These are phyloP conservation scores for Lactarius hengduanensis DNA, from an alignment of 768 basidiomycete species.

Conservation along the genomic window DNA sequence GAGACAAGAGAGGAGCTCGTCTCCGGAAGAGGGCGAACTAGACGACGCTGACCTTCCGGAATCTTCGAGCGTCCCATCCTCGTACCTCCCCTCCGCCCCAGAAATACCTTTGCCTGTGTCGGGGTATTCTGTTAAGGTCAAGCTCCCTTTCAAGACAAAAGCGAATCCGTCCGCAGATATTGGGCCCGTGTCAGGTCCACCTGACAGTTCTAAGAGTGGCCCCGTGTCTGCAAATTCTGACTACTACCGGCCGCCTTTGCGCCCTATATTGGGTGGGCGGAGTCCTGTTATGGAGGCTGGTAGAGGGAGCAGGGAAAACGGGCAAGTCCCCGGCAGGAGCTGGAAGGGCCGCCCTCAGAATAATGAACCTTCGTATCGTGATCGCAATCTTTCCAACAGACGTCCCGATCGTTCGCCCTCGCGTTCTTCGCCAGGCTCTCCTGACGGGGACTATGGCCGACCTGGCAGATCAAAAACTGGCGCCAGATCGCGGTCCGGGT, in stretches of 20 bases:
- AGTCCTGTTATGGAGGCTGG: not conserved
- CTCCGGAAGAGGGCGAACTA: slow-evolving; percentile 79
- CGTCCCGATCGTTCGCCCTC: slow-evolving; percentile 16
- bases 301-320: slow-evolving; percentile 14
- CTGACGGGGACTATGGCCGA: slow-evolving; percentile 9
- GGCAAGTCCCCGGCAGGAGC: slow-evolving; percentile 4
- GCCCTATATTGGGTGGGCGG: not conserved
- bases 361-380: slow-evolving; percentile 7
- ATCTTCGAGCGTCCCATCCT: slow-evolving; percentile 27
- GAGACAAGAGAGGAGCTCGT: slow-evolving; percentile 52
- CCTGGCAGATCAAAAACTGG: slow-evolving; percentile 15
- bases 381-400: slow-evolving; percentile 18
- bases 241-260: slow-evolving; percentile 2
- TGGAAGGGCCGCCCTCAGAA: slow-evolving; percentile 19
- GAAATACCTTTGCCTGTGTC: slow-evolving; percentile 32
- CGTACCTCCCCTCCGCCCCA: slow-evolving; percentile 30
- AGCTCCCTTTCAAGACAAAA: slow-evolving; percentile 74
- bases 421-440: slow-evolving; percentile 20
- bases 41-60: slow-evolving; percentile 50
- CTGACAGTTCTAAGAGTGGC: slow-evolving; percentile 3
- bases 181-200: not conserved
- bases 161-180: slow-evolving; percentile 11
- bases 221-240: not conserved
- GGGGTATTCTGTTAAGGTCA: slow-evolving; percentile 49
- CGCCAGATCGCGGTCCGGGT: slow-evolving; percentile 21